These are phyloP conservation scores for Aspergillus bertholletiae DNA, from an alignment of 495 filamentous ascomycete genomes.

Conservation along the genomic window DNA sequence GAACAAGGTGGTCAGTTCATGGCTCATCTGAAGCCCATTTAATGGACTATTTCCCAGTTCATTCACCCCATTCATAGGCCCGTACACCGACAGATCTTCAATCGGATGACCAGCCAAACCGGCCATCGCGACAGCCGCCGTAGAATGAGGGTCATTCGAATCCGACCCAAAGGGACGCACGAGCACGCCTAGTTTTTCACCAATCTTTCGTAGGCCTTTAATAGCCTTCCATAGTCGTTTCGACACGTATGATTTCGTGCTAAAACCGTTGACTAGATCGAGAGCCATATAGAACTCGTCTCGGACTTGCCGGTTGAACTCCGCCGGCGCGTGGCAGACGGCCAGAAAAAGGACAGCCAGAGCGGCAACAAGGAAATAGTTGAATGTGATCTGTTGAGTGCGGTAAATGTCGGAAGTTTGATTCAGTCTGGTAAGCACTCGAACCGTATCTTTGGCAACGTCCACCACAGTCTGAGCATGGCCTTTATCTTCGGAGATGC, in stretches of 20 bases:
- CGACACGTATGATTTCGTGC: constrained; percentile 71
- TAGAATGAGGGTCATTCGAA: constrained; percentile 56
- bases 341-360: constrained; percentile 81
- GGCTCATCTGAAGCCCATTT: constrained; percentile 59
- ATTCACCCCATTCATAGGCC: constrained; percentile 36
- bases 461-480: constrained; percentile 70
- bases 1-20: constrained; percentile 65
- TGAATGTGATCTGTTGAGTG: constrained; percentile 76
- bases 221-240: constrained; percentile 82
- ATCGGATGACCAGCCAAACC: constrained; percentile 68
- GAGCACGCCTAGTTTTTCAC: constrained; percentile 71
- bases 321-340: constrained; percentile 73
- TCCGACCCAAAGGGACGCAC: constrained; percentile 39
- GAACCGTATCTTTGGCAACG: constrained; percentile 77
- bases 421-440: constrained; percentile 69
- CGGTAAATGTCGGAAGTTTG: constrained; percentile 79
- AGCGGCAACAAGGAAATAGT: constrained; percentile 81
- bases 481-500: constrained; percentile 66
- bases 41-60: constrained; percentile 58
- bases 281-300: constrained; percentile 85
- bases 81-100: constrained; percentile 55
- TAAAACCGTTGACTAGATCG: constrained; percentile 76
- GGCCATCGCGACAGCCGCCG: constrained; percentile 70
- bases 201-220: constrained; percentile 73
- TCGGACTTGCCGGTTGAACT: constrained; percentile 70